Evolutionary conservation across 495 filamentous ascomycete species (phyloP).

Genomic region (Antarctomyces pellizariae): DNA sequence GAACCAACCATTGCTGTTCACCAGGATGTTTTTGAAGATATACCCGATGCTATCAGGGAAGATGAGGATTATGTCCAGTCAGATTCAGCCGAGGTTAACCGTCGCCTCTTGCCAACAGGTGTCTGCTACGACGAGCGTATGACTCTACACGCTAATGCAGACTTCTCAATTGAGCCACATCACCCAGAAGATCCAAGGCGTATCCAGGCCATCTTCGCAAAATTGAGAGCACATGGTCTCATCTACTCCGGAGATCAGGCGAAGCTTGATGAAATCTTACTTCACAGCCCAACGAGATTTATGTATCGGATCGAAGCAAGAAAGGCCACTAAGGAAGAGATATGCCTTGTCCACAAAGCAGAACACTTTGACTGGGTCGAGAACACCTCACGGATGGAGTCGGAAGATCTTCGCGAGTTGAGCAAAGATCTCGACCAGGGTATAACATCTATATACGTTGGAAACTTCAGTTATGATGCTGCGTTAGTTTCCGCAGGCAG

Average conservation of each 20-base stretch:
- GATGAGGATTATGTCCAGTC: not conserved
- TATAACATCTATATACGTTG: slow-evolving; percentile 77
- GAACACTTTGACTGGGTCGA: slow-evolving; percentile 59
- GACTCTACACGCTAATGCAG: slow-evolving; percentile 71
- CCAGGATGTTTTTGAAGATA: slow-evolving; percentile 1
- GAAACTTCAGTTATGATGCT: slow-evolving; percentile 54
- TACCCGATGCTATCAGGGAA: slow-evolving; percentile 2
- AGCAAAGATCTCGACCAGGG: slow-evolving; percentile 31
- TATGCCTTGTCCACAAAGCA: slow-evolving; percentile 48
- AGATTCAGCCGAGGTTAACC: not conserved
- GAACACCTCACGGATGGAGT: slow-evolving; percentile 23
- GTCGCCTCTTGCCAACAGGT: slow-evolving; percentile 34
- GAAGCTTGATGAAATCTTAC: slow-evolving; percentile 20
- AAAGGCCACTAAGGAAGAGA: slow-evolving; percentile 50
- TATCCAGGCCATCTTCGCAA: slow-evolving; percentile 74
- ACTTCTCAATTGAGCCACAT: slow-evolving; percentile 38
- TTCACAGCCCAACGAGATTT: slow-evolving; percentile 26
- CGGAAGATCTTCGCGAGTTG: slow-evolving; percentile 37
- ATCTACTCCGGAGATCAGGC: slow-evolving; percentile 28
- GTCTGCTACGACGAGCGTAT: slow-evolving; percentile 82
- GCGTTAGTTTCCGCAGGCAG: slow-evolving; percentile 74
- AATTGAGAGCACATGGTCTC: slow-evolving; percentile 54
- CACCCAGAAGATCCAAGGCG: slow-evolving; percentile 88
- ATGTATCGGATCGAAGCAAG: slow-evolving; percentile 58
- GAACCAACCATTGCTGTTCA: slow-evolving; percentile 2